Evolutionary conservation across 2,329 filamentous ascomycete species (phyloP).

Genomic region (Diaporthe nobilis): DNA sequence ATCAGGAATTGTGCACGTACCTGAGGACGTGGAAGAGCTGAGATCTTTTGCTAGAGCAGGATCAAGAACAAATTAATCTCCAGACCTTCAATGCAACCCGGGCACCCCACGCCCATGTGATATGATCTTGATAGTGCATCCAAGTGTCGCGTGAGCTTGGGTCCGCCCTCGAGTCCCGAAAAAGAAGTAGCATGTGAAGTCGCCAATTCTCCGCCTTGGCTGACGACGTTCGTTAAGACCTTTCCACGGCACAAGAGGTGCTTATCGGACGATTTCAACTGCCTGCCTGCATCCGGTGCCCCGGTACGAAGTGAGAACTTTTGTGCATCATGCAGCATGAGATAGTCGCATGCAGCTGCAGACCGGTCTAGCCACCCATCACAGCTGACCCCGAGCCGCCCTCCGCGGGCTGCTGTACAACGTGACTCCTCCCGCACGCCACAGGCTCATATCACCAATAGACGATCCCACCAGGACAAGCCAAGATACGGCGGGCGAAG

Average conservation of each 20-base stretch:
- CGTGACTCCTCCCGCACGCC: neutral
- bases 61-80: neutral
- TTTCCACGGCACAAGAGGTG: neutral
- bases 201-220: too few relatives aligned
- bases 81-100: neutral
- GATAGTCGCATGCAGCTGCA: neutral
- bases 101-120: too few relatives aligned
- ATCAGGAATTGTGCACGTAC: conserved; percentile 12
- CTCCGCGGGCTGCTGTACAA: neutral
- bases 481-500: neutral
- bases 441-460: neutral
- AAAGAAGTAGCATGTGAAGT: neutral
- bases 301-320: neutral
- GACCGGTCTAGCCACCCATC: neutral
- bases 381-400: neutral
- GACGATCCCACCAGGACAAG: neutral
- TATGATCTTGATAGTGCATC: neutral
- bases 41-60: neutral
- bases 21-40: conserved; percentile 15
- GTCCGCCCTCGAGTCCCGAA: neutral
- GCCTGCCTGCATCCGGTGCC: neutral
- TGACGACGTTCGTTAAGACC: neutral
- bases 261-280: neutral
- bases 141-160: too few relatives aligned
- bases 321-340: neutral